Base-by-base conservation (phyloP, 768 basidiomycete genomes). In the Psilocybe sp. region DNA sequence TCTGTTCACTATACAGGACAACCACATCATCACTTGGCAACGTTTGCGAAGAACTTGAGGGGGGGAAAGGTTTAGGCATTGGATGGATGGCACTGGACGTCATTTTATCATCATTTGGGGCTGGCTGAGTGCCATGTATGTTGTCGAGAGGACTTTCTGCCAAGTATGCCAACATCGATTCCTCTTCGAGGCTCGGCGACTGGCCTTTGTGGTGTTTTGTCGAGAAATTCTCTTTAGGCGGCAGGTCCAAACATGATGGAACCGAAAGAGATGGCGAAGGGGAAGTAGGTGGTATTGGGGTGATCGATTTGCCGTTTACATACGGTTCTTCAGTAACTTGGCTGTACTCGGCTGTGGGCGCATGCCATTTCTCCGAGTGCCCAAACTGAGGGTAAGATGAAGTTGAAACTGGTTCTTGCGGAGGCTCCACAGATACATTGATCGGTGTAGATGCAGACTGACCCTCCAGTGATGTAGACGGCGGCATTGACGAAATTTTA, bases 311-410 rank as follows among this genome's bases (percentile, higher is more conserved):
- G 28, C 16, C 15, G 11, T 40, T 31, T 9, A 31, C 19, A 23
- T 36, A 23, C 13, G 19, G 44, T 14, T 5, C 16, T 18, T 28
- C 39, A 19, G 33, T 32, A n/a, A 5, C 7, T 19, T 8, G 11
- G 19, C 40, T 46, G n/a, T 46, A 41, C 13, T 34, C 31, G 8
- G 53, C 16, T 12, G 37, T 50, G 9, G 57, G 60, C 18, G 53
- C 54, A 19, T 47, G 52, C 55, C 59, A 59, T 47, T 62, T 59
- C 14, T 60, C 59, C 20, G 58, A 42, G 19, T 44, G 45, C 28
- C 56, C 55, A 48, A 54, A 55, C 41, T 64, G 54, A n/a, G 56
- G 40, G 46, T 45, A 56, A n/a, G 32, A 36, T 16, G 33, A 20
- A 36, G 35, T 40, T 16, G 40, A 40, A 15, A 16, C 4, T 19